Evolutionary conservation across 768 basidiomycete species (phyloP), one percentile per base, ranked within the genome.

Genomic region (Symmetrospora coprosmae): DNA sequence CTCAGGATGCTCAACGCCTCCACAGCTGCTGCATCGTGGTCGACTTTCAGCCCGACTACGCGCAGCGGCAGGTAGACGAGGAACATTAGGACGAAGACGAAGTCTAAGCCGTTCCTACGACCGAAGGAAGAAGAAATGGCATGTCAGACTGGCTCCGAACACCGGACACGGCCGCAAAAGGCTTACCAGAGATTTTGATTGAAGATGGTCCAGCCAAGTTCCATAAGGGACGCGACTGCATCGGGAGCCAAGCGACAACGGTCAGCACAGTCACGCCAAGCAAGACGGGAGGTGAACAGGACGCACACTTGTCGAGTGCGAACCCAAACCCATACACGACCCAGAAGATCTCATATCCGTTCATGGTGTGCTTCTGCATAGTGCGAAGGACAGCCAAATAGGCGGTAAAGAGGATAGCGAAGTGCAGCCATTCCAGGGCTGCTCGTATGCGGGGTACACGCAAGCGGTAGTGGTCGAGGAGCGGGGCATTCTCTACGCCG

Each of bases 11-110:
- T 46, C 2, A 58, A 30, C 4, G 55, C 55, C 33, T 58, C 55
- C 5, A 13, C 16, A 16, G 55, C 55, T 2, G 55, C 55, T 5
- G 2, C 5, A 3, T 58, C 55, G 27, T 58, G 55, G 28, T 58
- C 55, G 7, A 17, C 25, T 14, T 75, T 67, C 16, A 89, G 73
- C 0, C 85, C 87, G 65, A 79, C 78, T 47, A 81, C 72, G 38
- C 88, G 79, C 60, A 87, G 73, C 7, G 71, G 76, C 2, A 84
- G 69, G 70, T 86, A 92, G 8, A 75, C 76, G 25, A 85, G 66
- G 71, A 85, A 87, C 47, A 88, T 75, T 9, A 46, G 25, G 7
- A 58, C 43, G 55, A 58, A 58, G 17, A 58, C 37, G 43, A 58
- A 58, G 33, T 58, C 55, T 21, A 58, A 27, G 4, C 55, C 55